phyloP scores from a whole-genome alignment of 1,284 basidiomycete genomes.

The Cystobasidium sp. region DNA sequence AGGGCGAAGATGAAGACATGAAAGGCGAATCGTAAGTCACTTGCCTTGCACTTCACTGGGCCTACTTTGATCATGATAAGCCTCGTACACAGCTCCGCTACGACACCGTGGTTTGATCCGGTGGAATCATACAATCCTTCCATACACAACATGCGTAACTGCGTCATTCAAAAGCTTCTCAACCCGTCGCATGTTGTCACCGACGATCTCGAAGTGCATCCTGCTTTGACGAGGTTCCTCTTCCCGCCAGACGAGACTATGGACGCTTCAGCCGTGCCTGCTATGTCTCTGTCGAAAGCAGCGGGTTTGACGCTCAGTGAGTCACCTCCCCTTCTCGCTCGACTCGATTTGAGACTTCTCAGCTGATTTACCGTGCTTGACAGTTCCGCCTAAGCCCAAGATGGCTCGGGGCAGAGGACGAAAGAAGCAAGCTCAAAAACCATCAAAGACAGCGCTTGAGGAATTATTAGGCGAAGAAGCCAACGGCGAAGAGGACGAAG shows the following conservation, averaged over 20 bases:
- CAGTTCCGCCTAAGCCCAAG: slow-evolving; percentile 42
- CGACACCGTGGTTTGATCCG: slow-evolving; percentile 38
- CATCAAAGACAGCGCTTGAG: slow-evolving; percentile 31
- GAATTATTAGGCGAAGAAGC: slow-evolving; percentile 32
- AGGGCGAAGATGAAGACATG: background rate
- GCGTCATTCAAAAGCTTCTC: slow-evolving; percentile 37
- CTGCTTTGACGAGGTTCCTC: slow-evolving; percentile 28
- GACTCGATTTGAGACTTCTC: background rate
- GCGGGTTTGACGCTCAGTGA: slow-evolving; percentile 31
- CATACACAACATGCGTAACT: slow-evolving; percentile 37
- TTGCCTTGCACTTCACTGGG: background rate
- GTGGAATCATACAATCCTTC: slow-evolving; percentile 38
- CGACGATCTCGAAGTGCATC: slow-evolving; percentile 32
- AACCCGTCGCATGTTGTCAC: slow-evolving; percentile 13
- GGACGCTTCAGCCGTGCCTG: slow-evolving; percentile 27
- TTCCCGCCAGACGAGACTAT: slow-evolving; percentile 42
- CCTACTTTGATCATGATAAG: background rate
- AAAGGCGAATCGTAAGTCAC: background rate
- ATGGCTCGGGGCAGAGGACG: slow-evolving; percentile 20
- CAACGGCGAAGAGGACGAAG: background rate
- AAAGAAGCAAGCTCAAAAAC: slow-evolving; percentile 40
- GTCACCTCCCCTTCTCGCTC: background rate
- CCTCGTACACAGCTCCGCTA: background rate
- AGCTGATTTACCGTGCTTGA: background rate
- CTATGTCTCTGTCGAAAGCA: slow-evolving; percentile 10